Conservation (phyloP, 2,329 filamentous ascomycete genomes). For the Ceratocystiopsis minuta region DNA sequence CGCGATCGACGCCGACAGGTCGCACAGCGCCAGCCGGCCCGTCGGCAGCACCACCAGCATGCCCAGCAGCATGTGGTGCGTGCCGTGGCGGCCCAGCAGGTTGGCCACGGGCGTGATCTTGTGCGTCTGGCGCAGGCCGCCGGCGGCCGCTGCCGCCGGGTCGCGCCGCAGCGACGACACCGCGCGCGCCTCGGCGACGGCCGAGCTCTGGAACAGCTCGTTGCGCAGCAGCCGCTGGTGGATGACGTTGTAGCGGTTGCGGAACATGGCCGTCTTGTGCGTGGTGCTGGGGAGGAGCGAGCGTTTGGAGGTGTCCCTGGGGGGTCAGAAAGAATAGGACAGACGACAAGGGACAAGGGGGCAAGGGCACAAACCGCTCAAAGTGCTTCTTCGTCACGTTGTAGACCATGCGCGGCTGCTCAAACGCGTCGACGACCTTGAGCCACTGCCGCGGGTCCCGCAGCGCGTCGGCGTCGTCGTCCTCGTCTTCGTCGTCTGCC, state of each 20-base stretch:
- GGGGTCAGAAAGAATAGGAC: slow-evolving; percentile 8
- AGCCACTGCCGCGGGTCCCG: slow-evolving; percentile 67
- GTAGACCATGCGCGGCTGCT: slow-evolving; percentile 65
- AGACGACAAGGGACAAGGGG: too few relatives aligned
- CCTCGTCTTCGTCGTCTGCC: slow-evolving; percentile 34
- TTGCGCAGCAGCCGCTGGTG: slow-evolving; percentile 85
- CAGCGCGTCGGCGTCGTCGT: slow-evolving; percentile 41
- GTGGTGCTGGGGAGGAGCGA: slow-evolving; percentile 58
- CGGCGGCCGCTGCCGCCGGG: slow-evolving; percentile 26
- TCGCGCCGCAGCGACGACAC: slow-evolving; percentile 36
- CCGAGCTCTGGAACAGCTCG: slow-evolving; percentile 75
- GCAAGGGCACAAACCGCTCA: slow-evolving; percentile 36
- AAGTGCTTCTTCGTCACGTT: slow-evolving; percentile 79
- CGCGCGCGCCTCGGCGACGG: slow-evolving; percentile 44
- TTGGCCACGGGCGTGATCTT: slow-evolving; percentile 76
- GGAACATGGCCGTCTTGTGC: slow-evolving; percentile 71
- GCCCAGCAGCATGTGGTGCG: slow-evolving; percentile 70
- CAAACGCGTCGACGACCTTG: slow-evolving; percentile 65
- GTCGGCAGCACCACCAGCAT: slow-evolving; percentile 67
- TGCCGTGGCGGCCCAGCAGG: slow-evolving; percentile 61
- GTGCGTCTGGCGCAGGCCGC: slow-evolving; percentile 29
- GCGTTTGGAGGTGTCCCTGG: slow-evolving; percentile 42
- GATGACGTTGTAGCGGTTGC: slow-evolving; percentile 80
- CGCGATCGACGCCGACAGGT: slow-evolving; percentile 73
- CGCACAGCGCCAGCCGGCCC: slow-evolving; percentile 65